Conservation (phyloP, 306 rosid genomes). For the Trifolium subterraneum region DNA sequence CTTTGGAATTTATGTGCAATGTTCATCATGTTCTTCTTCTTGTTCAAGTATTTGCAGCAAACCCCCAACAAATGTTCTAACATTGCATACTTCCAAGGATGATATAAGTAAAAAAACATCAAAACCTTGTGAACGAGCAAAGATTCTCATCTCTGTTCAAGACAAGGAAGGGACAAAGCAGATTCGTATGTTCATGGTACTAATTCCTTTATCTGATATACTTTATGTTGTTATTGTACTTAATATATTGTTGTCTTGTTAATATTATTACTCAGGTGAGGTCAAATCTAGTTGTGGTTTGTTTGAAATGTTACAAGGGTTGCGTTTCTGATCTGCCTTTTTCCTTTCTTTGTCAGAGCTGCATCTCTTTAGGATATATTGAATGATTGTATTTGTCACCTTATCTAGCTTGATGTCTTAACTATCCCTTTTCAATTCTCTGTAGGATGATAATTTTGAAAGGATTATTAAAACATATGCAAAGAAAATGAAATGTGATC, state of each 20-base stretch:
- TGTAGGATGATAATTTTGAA: conserved; percentile 87
- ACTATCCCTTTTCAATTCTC: conserved; percentile 30
- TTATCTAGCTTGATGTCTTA: conserved; percentile 18
- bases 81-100: no score
- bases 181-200: no score
- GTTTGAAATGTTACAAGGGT: neutral
- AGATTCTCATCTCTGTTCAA: no score
- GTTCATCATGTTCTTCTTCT: no score
- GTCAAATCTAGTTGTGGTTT: conserved; percentile 21
- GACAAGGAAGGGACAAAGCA: no score
- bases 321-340: no score
- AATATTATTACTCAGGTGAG: conserved; percentile 9
- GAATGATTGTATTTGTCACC: conserved; percentile 25
- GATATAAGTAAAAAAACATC: no score
- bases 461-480: conserved; percentile 77
- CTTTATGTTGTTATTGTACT: neutral
- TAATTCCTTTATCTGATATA: no score
- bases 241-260: conserved; percentile 5
- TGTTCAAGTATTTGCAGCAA: no score
- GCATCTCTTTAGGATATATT: conserved; percentile 35
- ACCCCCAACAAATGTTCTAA: no score
- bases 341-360: neutral
- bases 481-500: conserved; percentile 66
- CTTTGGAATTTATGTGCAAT: no score
- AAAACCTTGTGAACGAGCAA: no score